Evolutionary conservation across 495 filamentous ascomycete species (phyloP).

Genomic region (Penicillium coprophilum): DNA sequence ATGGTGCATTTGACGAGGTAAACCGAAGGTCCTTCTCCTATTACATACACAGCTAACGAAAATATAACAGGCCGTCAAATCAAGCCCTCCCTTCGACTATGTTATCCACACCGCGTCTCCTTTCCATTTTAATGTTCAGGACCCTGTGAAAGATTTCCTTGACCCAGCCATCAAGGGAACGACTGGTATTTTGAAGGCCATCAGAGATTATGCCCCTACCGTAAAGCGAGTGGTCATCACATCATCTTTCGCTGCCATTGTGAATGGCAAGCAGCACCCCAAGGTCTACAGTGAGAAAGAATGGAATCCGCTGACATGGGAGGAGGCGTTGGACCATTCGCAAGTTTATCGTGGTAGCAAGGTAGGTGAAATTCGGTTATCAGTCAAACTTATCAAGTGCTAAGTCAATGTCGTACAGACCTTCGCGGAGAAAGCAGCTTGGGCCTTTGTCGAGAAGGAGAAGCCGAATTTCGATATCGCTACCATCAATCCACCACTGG

Average conservation of each 20-base stretch:
- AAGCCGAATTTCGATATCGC: slow-evolving; percentile 75
- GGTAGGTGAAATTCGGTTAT: slow-evolving; percentile 23
- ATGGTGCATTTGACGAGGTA: slow-evolving; percentile 74
- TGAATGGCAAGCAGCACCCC: slow-evolving; percentile 50
- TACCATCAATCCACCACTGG: slow-evolving; percentile 71
- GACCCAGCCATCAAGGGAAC: slow-evolving; percentile 87
- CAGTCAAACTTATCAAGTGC: background rate
- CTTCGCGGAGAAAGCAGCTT: slow-evolving; percentile 69
- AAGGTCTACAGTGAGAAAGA: slow-evolving; percentile 66
- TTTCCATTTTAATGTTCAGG: slow-evolving; percentile 71
- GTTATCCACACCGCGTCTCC: slow-evolving; percentile 89
- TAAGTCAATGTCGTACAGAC: slow-evolving; percentile 29
- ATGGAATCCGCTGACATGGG: slow-evolving; percentile 82
- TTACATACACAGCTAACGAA: background rate
- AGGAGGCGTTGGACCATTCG: slow-evolving; percentile 58
- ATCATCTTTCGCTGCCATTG: slow-evolving; percentile 78
- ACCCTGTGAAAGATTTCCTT: slow-evolving; percentile 77
- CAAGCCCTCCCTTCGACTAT: slow-evolving; percentile 71
- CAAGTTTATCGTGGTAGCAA: slow-evolving; percentile 72
- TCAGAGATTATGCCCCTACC: slow-evolving; percentile 69
- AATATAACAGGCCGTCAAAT: slow-evolving; percentile 56
- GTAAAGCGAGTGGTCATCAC: slow-evolving; percentile 86
- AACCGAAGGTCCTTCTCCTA: background rate
- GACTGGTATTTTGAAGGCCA: slow-evolving; percentile 70
- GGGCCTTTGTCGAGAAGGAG: slow-evolving; percentile 77